phyloP scores from a whole-genome alignment of 768 basidiomycete species.

The Leccinum subgranulosum region DNA sequence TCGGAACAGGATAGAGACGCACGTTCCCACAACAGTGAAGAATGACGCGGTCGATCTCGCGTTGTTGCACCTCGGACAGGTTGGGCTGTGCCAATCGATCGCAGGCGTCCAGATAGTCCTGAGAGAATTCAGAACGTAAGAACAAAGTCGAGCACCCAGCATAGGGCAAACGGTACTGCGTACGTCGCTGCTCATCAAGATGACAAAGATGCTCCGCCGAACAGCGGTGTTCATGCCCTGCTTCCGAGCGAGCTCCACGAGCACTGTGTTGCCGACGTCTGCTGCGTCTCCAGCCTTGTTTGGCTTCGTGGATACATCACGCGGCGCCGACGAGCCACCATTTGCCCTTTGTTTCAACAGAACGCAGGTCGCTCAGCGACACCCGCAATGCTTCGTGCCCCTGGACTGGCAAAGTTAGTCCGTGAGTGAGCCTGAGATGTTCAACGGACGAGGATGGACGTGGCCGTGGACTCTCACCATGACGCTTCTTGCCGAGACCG shows the following conservation, averaged over 20 bases:
- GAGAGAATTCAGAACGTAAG: not conserved
- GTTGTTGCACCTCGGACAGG: conserved; percentile 85
- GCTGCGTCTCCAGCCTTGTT: no score
- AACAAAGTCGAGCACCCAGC: not conserved
- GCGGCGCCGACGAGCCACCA: no score
- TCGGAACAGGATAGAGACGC: conserved; percentile 16
- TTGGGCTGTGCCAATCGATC: conserved; percentile 86
- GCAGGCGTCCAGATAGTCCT: conserved; percentile 91
- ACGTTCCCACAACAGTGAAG: conserved; percentile 84
- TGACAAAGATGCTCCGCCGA: conserved; percentile 84
- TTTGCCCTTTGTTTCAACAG: no score
- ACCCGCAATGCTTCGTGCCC: no score
- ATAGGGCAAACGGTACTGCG: conserved; percentile 20
- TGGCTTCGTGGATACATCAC: no score
- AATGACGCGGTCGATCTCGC: conserved; percentile 75
- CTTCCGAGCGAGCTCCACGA: conserved; percentile 51
- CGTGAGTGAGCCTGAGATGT: no score
- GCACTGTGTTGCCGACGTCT: no score
- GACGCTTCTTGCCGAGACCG: no score
- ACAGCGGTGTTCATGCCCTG: conserved; percentile 99
- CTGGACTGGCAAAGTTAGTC: no score
- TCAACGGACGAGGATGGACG: no score
- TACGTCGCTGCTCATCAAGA: conserved; percentile 95
- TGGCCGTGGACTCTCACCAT: no score
- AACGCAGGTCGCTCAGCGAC: no score